These are phyloP conservation scores for Galerina sulciceps DNA, from an alignment of 768 basidiomycete species.

Conservation along the genomic window DNA sequence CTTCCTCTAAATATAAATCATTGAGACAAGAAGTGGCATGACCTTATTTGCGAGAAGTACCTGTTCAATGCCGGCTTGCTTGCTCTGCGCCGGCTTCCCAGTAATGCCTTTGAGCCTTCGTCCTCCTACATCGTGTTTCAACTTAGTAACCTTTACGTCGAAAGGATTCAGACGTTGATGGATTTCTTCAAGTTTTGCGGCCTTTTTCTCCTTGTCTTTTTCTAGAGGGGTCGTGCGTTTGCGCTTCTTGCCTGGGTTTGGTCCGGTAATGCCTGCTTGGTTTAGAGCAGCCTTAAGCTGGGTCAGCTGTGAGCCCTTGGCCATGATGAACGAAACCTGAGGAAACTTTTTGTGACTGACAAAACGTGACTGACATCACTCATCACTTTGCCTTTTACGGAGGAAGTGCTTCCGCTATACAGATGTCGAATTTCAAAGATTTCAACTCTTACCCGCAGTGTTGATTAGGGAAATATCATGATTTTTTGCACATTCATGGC, in stretches of 20 bases:
- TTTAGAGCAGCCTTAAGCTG: constrained; percentile 89
- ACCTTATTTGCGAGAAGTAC: constrained; percentile 42
- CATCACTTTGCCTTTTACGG: not conserved
- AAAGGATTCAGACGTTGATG: constrained; percentile 90
- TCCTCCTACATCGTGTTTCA: constrained; percentile 93
- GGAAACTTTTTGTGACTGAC: constrained; percentile 32
- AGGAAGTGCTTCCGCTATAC: too few species aligned
- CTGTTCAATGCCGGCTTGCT: constrained; percentile 89
- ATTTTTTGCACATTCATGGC: too few species aligned
- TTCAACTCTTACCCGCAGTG: too few species aligned
- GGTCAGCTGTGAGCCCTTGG: constrained; percentile 85
- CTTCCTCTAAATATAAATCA: constrained; percentile 62
- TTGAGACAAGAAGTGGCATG: not conserved
- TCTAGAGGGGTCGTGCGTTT: constrained; percentile 65
- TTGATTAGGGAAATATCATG: too few species aligned
- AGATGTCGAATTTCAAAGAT: too few species aligned
- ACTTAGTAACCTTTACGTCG: constrained; percentile 88
- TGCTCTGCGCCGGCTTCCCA: constrained; percentile 86
- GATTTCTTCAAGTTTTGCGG: constrained; percentile 82
- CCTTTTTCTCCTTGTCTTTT: constrained; percentile 82
- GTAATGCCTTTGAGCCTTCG: constrained; percentile 80
- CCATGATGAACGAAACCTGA: constrained; percentile 44
- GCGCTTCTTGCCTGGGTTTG: constrained; percentile 64
- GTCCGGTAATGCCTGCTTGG: constrained; percentile 76
- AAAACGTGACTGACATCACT: constrained; percentile 13